Evolutionary conservation across 2,329 filamentous ascomycete genomes (phyloP).

Genomic region (Colletotrichum lini): DNA sequence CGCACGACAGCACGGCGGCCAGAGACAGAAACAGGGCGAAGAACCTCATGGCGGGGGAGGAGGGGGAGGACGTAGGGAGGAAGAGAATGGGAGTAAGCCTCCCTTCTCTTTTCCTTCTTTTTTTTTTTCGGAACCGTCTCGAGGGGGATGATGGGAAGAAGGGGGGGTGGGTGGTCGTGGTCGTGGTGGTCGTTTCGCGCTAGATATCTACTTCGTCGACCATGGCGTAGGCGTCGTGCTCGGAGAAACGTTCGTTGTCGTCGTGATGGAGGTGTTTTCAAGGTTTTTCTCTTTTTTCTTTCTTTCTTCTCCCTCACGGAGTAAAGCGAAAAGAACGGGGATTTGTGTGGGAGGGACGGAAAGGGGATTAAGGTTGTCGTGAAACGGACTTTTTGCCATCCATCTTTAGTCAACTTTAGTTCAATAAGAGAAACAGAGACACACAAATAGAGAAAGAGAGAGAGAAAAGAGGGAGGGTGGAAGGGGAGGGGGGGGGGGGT

Average conservation of each 20-base stretch:
- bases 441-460: neutral
- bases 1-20: conserved; percentile 30
- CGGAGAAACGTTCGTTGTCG: conserved; percentile 9
- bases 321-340: neutral
- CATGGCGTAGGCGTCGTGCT: conserved; percentile 29
- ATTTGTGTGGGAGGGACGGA: neutral
- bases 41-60: conserved; percentile 29
- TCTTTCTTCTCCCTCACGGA: too few relatives aligned
- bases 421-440: conserved; percentile 12
- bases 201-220: conserved; percentile 36
- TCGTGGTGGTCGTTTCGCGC: conserved; percentile 8
- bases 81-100: conserved; percentile 10
- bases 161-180: neutral
- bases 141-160: neutral
- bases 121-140: neutral
- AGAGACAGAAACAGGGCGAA: conserved; percentile 31
- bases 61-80: neutral
- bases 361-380: conserved; percentile 38
- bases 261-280: conserved; percentile 32
- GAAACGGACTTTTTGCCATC: conserved; percentile 25
- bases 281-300: neutral
- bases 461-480: neutral
- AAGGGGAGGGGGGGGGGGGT: too few relatives aligned
- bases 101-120: neutral
- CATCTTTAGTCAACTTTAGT: conserved; percentile 13